phyloP scores from a whole-genome alignment of 2,329 filamentous ascomycete species.

The Diaporthe ilicicola region DNA sequence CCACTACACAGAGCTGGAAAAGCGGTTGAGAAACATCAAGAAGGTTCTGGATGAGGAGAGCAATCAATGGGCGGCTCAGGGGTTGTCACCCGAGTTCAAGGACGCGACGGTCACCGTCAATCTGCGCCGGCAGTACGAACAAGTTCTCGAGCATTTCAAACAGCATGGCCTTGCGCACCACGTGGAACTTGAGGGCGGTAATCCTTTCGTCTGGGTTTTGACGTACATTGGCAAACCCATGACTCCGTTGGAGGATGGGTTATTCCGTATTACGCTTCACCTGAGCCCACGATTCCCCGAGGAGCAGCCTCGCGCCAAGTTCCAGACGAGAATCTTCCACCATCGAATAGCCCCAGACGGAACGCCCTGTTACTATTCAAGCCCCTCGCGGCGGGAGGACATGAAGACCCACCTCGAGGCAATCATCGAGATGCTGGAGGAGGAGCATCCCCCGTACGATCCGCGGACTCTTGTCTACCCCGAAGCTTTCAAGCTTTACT shows the following conservation, averaged over 20 bases:
- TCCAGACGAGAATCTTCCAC: conserved; percentile 86
- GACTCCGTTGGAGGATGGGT: conserved; percentile 91
- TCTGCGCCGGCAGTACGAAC: conserved; percentile 84
- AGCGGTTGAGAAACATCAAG: conserved; percentile 74
- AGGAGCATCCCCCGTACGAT: conserved; percentile 88
- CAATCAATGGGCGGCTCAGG: conserved; percentile 74
- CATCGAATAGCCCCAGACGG: conserved; percentile 84
- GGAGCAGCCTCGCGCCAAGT: conserved; percentile 84
- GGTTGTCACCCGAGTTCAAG: conserved; percentile 66
- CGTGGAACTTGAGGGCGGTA: conserved; percentile 78
- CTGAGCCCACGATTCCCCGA: conserved; percentile 88
- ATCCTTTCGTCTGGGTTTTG: conserved; percentile 88
- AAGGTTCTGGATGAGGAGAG: conserved; percentile 77
- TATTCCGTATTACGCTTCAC: conserved; percentile 82
- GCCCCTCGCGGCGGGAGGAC: conserved; percentile 71
- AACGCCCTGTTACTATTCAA: conserved; percentile 82
- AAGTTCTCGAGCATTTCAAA: conserved; percentile 80
- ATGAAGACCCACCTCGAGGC: conserved; percentile 84
- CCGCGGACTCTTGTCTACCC: conserved; percentile 87
- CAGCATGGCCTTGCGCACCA: conserved; percentile 76
- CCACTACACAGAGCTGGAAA: conserved; percentile 78
- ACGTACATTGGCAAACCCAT: conserved; percentile 92
- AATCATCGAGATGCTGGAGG: conserved; percentile 83
- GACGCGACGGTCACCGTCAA: conserved; percentile 83
- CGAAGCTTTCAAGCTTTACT: conserved; percentile 86